These are phyloP conservation scores for Euphrasia confusa DNA, from an alignment of 257 asterid genomes.

Conservation along the genomic window DNA sequence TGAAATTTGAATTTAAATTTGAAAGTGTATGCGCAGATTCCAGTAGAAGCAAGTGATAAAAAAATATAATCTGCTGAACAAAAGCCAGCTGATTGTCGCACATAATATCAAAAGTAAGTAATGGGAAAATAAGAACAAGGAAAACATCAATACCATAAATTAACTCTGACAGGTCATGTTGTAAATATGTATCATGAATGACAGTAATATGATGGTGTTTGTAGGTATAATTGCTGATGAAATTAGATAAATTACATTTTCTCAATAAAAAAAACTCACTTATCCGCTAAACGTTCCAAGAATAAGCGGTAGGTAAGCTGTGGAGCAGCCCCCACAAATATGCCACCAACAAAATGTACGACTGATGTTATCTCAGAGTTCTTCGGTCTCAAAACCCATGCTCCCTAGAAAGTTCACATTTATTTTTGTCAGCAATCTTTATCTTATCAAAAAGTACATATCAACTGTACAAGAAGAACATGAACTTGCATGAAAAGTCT, in stretches of 20 bases:
- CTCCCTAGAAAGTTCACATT: background rate
- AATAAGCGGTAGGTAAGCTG: slow-evolving; percentile 7
- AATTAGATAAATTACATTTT: background rate
- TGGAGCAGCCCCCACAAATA: slow-evolving; percentile 11
- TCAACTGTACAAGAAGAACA: background rate
- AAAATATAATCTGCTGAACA: background rate
- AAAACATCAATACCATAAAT: background rate
- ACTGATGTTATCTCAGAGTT: background rate
- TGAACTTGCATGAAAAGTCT: background rate
- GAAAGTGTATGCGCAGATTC: background rate
- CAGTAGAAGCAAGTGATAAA: slow-evolving; percentile 1
- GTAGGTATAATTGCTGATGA: background rate
- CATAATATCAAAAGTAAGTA: background rate
- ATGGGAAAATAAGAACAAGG: background rate
- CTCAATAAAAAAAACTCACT: slow-evolving; percentile 1
- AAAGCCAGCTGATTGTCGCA: background rate
- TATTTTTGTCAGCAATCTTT: background rate
- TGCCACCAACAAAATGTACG: slow-evolving; percentile 10
- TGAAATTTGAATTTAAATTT: too few relatives aligned
- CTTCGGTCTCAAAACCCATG: slow-evolving; percentile 7
- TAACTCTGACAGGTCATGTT: background rate
- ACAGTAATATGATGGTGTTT: background rate
- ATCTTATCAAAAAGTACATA: background rate
- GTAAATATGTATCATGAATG: background rate
- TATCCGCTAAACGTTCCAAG: background rate